phyloP scores from a whole-genome alignment of 208 protist species.

The Acanthamoeba lenticulata region DNA sequence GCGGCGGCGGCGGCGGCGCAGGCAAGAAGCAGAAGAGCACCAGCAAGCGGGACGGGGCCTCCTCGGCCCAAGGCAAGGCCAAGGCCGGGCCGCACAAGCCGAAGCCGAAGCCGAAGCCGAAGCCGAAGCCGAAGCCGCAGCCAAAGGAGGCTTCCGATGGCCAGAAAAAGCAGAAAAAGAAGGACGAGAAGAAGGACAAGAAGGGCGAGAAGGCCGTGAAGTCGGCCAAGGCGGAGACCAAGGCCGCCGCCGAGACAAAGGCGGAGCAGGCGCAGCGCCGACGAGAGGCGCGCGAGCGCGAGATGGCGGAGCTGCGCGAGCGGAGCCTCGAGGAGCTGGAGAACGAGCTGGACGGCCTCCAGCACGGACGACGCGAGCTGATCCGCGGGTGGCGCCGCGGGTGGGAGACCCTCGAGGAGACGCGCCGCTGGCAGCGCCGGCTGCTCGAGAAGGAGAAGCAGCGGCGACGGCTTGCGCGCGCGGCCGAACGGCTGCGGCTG shows the following conservation, averaged over 20 bases:
- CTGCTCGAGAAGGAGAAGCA: conserved; percentile 39
- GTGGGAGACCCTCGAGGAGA: not conserved
- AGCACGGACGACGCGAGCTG: not conserved
- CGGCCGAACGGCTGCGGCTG: not conserved
- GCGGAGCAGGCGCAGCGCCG: not conserved
- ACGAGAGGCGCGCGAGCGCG: not conserved
- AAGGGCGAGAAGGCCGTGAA: not conserved
- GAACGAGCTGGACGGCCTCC: not conserved
- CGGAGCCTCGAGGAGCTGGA: not conserved
- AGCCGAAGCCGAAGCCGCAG: too few relatives aligned
- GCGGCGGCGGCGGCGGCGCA: too few relatives aligned
- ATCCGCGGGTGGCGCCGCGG: conserved; percentile 13
- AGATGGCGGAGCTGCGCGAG: not conserved
- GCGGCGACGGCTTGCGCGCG: not conserved
- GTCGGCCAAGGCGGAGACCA: not conserved
- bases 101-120: not conserved
- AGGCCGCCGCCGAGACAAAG: not conserved
- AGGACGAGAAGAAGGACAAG: not conserved
- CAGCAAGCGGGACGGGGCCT: too few relatives aligned
- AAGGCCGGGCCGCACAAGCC: not conserved
- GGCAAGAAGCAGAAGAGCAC: too few relatives aligned
- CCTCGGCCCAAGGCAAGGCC: too few relatives aligned
- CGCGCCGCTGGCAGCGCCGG: not conserved
- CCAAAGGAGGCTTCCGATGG: not conserved
- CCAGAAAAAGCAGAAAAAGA: not conserved